Percentiles rank a stretch among this genome's conserved stretches.
phyloP scores from a whole-genome alignment of 192 early-diverging fungal species.

The Coemansia reversa region DNA sequence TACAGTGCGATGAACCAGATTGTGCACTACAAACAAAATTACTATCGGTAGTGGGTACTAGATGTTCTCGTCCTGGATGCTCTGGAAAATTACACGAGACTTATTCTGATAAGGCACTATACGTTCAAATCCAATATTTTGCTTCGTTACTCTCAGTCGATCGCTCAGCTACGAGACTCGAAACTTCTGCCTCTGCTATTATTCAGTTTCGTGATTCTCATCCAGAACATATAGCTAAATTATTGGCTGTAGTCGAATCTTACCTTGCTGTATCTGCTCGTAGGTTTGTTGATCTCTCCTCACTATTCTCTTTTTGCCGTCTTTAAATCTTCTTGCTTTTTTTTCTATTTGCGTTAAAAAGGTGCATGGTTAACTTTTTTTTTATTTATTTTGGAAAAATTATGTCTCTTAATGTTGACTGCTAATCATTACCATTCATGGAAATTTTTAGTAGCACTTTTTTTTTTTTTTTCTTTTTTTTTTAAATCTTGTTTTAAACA shows the following conservation, averaged over 20 bases:
- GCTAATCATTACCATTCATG: no score
- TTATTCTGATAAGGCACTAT: slow-evolving; percentile 75
- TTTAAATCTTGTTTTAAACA: no score
- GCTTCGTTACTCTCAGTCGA: slow-evolving; percentile 54
- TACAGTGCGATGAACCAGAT: slow-evolving; percentile 77
- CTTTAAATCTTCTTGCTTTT: slow-evolving; percentile 5
- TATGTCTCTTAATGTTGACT: no score
- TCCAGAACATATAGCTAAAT: slow-evolving; percentile 35
- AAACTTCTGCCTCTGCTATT: slow-evolving; percentile 19
- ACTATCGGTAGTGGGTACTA: slow-evolving; percentile 66
- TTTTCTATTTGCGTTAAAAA: neutral
- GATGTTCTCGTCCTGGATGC: slow-evolving; percentile 70
- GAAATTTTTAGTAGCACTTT: no score
- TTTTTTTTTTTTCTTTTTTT: no score
- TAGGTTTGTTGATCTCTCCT: slow-evolving; percentile 68
- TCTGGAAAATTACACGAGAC: slow-evolving; percentile 61
- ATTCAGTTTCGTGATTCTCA: slow-evolving; percentile 40
- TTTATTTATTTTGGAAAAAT: no score
- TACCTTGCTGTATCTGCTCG: slow-evolving; percentile 75
- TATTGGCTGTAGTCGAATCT: slow-evolving; percentile 58
- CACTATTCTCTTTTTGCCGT: slow-evolving; percentile 59
- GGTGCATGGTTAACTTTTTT: neutral
- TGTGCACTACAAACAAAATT: slow-evolving; percentile 67
- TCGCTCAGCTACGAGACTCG: slow-evolving; percentile 23
- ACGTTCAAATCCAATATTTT: slow-evolving; percentile 82